A percentile compares a stretch with the other conserved stretches of the same genome.
These are phyloP conservation scores for Nicotiana sylvestris DNA, from an alignment of 257 asterid species.

Conservation along the genomic window DNA sequence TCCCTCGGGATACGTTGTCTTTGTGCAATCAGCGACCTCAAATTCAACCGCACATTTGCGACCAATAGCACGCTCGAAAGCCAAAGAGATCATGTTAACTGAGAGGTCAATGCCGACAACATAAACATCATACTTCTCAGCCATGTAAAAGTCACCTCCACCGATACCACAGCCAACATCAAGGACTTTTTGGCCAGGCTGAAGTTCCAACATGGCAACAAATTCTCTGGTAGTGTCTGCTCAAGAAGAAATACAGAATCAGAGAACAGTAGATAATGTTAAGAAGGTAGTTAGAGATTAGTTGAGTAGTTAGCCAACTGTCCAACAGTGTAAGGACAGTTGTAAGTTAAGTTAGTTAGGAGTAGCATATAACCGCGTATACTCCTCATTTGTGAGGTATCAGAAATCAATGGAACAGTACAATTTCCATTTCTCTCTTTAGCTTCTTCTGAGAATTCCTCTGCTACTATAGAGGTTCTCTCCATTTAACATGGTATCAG, in stretches of 20 bases:
- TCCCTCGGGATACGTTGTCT: slow-evolving; percentile 67
- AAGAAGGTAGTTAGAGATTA: too few relatives aligned
- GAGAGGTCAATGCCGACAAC: slow-evolving; percentile 96
- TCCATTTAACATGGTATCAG: too few relatives aligned
- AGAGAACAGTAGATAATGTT: background rate
- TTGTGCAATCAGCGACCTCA: slow-evolving; percentile 97
- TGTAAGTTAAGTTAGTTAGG: too few relatives aligned
- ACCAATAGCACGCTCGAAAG: slow-evolving; percentile 83
- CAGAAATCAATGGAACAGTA: too few relatives aligned
- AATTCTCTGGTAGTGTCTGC: slow-evolving; percentile 93
- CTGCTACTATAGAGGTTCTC: too few relatives aligned
- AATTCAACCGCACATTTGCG: slow-evolving; percentile 81
- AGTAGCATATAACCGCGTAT: too few relatives aligned
- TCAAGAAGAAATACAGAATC: slow-evolving; percentile 10
- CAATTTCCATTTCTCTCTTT: too few relatives aligned
- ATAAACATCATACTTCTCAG: slow-evolving; percentile 78
- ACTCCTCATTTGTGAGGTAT: too few relatives aligned
- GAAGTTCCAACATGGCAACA: slow-evolving; percentile 66
- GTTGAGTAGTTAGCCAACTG: too few relatives aligned
- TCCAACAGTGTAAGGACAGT: too few relatives aligned
- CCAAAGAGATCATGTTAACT: slow-evolving; percentile 83
- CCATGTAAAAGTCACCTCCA: slow-evolving; percentile 98
- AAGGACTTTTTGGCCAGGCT: slow-evolving; percentile 88
- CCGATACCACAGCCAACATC: slow-evolving; percentile 99
- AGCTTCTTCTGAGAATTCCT: too few relatives aligned